Base-by-base conservation (phyloP, 1,284 basidiomycete species). In the Sporisorium graminicola region DNA sequence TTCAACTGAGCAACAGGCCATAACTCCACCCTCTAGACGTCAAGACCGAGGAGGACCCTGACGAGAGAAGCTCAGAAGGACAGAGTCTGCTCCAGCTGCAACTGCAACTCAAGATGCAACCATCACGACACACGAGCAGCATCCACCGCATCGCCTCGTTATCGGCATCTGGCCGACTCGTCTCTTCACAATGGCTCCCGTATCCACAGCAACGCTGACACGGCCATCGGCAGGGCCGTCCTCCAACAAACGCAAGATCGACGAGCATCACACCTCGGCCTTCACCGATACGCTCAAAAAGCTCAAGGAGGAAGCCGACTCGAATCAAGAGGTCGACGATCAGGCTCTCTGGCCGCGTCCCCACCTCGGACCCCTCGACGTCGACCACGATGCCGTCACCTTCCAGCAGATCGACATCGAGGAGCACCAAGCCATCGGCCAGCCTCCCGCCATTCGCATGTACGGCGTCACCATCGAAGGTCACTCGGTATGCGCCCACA, bases 401-500 rank as follows among this genome's bases (percentile, higher is more conserved):
- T 85, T 85, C 58, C 84, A 85, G 66, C 84, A 85, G 65, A 85
- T 85, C 58, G 84, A 85, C 51, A 80, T 85, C 46, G 84, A 85
- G 52, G 84, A 85, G 65, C 64, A 75, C 24, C 78, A 78, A 49
- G 56, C 66, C 27, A 69, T 81, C 6, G 70, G 74, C 22, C 59
- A 77, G 26, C 63, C 75, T 22, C 84, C 83, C 13, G 65, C 73
- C 43, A 85, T 85, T 65, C 77, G 84, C 43, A 84, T 85, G 74
- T 85, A 84, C 40, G 84, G 84, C 52, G 77, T 83, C 33, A 85
- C 82, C 31, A 52, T 63, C 43, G 51, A 79, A 50, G 83, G 81
- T 9, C 66, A 85, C 64, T 81, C 84, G 24, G 84, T 85, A 5
- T 74, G 83, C 33, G 82, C 79, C 9, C 84, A 85, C 58, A 82